phyloP scores from a whole-genome alignment of 441 rosid genomes.

The Populus hybrid region DNA sequence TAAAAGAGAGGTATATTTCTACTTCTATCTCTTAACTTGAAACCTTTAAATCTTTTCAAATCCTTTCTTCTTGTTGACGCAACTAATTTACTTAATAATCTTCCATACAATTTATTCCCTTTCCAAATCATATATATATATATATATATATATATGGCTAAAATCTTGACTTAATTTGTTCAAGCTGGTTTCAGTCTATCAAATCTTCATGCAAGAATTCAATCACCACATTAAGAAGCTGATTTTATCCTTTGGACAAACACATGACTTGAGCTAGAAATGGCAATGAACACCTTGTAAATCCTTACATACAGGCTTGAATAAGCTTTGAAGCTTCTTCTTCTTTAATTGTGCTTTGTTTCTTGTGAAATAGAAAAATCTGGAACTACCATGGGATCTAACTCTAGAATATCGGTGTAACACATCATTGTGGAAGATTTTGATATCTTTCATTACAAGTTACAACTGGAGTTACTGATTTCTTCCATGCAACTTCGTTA shows the following conservation, averaged over 20 bases:
- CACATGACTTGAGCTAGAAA: background rate
- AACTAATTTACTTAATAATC: background rate
- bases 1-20: conserved; percentile 13
- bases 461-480: background rate
- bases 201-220: background rate
- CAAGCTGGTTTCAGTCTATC: background rate
- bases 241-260: background rate
- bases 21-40: background rate
- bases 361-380: background rate
- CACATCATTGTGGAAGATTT: background rate
- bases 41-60: background rate
- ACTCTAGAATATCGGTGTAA: background rate
- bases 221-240: background rate
- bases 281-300: background rate
- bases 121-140: background rate
- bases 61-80: background rate
- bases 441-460: background rate
- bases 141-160: background rate
- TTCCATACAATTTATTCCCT: background rate
- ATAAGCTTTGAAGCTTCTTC: background rate
- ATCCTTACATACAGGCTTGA: background rate
- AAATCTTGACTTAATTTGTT: background rate
- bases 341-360: background rate
- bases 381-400: background rate
- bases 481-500: background rate